Evolutionary conservation across 108 stramenopile genomes (phyloP), one percentile per base, ranked within the genome.

Genomic region (Bacterosira constricta): DNA sequence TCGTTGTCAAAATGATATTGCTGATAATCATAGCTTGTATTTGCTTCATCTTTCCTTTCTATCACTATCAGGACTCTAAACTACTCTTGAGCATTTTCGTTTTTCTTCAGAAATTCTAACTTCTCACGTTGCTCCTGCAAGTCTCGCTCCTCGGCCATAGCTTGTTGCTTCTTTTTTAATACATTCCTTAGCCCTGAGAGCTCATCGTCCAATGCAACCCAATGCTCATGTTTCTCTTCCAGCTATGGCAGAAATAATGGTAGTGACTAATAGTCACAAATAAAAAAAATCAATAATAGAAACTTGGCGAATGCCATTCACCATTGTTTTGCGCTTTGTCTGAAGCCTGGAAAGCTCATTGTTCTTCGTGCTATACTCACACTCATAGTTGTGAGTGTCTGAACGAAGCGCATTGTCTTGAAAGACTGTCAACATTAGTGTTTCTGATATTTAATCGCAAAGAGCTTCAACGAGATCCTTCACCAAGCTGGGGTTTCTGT

Each of bases 171-270:
- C 17, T 60, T 59, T n/a, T 60, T 12, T 11, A 71, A 39, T 18
- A 32, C 44, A 3, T 6, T 52, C 2, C 36, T 60, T 1, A 71
- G 26, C 11, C 31, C 69, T 4, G 9, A n/a, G n/a, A 72, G 39
- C 53, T 72, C 62, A 21, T 32, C 20, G 6, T 63, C 52, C 71
- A 72, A 63, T 21, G 63, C 71, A 12, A 36, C 31, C n/a, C 62
- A 51, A 42, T 62, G 30, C 37, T 72, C 71, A 36, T 72, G 32
- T 38, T 42, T 37, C 25, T 39, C 62, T 46, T 69, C 46, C 29
- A 54, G 52, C 18, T n/a, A n/a, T n/a, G n/a, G n/a, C n/a, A n/a
- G n/a, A n/a, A 11, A 17, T 25, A 5, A 13, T 29, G 20, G 35
- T 20, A 58, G 10, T 35, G 27, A 26, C 11, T n/a, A n/a, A n/a